Base-by-base conservation (phyloP, 2,329 filamentous ascomycete genomes). In the Fusarium verticillioides region DNA sequence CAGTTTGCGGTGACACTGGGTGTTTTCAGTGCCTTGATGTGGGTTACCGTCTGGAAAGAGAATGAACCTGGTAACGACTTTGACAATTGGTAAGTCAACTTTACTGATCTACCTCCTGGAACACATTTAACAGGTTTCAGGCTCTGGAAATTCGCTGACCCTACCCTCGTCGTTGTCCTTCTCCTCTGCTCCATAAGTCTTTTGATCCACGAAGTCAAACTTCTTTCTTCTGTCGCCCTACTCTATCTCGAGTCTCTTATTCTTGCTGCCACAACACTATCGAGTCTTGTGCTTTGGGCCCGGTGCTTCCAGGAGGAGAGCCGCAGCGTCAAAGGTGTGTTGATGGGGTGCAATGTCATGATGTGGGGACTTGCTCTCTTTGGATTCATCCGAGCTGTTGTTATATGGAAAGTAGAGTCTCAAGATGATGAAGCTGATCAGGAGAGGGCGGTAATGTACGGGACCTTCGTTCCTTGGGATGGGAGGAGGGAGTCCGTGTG, bases 171-270 rank as follows among this genome's bases (percentile, higher is more conserved):
- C 3, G 30, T 59, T 12, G 60, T 77, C 1, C 54, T 77, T 11
- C 44, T 81, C 26, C 36, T 79, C 34, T 79, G 75, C 43, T 71
- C 75, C 12, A 58, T 37, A 5, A 72, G 75, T 15, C 61, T 81
- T 3, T 32, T 79, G 30, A 42, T 69, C 15, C 77, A 81, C 62
- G 81, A 82, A 60, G 60, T 70, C 26, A 72, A 66, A 5, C 49
- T 74, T 3, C 72, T 82, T 8, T 81, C 79, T 2, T 66, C 77
- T 1, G 67, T 78, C 4, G 75, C 66, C 1, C 59, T 79, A 1
- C 69, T 82, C 5, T 79, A 76, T 37, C 62, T 80, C 2, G 77
- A 82, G 44, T 77, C 76, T 2, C 66, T 70, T 4, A 77, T 80
- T 12, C 72, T 81, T 2, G 19, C 65, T 8, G 44, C 78, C 9